These are phyloP conservation scores for Apiotrichum montevideense DNA, from an alignment of 1,284 basidiomycete genomes.

Conservation along the genomic window DNA sequence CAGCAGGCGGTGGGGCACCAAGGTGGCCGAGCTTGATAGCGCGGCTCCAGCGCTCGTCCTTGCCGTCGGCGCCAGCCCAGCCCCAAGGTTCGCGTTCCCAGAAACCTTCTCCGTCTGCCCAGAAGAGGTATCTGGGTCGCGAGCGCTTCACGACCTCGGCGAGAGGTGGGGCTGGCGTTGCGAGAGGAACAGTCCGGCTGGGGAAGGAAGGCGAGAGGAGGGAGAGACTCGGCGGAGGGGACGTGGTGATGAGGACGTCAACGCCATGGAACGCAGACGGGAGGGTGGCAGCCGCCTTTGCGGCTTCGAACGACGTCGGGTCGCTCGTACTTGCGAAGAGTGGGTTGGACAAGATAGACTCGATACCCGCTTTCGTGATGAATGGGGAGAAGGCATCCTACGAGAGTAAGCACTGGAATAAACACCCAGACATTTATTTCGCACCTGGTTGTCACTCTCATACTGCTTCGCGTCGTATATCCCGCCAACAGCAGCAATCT, in stretches of 20 bases:
- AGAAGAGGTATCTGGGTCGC: slow-evolving; percentile 48
- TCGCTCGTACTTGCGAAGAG: slow-evolving; percentile 39
- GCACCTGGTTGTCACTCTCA: slow-evolving; percentile 18
- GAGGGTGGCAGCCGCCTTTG: slow-evolving; percentile 61
- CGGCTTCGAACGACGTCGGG: slow-evolving; percentile 58
- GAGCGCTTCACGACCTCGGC: slow-evolving; percentile 57
- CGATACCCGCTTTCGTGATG: slow-evolving; percentile 62
- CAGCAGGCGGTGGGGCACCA: slow-evolving; percentile 53
- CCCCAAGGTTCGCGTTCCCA: slow-evolving; percentile 88
- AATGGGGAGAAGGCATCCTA: slow-evolving; percentile 65
- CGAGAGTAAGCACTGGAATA: slow-evolving; percentile 23
- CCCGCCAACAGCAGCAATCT: slow-evolving; percentile 79
- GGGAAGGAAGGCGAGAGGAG: slow-evolving; percentile 57
- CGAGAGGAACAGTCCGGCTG: slow-evolving; percentile 47
- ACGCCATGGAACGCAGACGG: slow-evolving; percentile 54
- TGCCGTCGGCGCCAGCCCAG: slow-evolving; percentile 60
- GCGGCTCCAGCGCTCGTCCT: slow-evolving; percentile 58
- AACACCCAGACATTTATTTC: neutral
- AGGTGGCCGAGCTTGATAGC: slow-evolving; percentile 83
- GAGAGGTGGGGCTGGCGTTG: slow-evolving; percentile 55
- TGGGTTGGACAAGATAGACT: slow-evolving; percentile 56
- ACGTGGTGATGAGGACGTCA: slow-evolving; percentile 76
- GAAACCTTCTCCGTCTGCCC: slow-evolving; percentile 57
- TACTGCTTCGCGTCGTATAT: slow-evolving; percentile 60
- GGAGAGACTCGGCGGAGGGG: slow-evolving; percentile 66